Conservation (phyloP, 768 basidiomycete species). For the Naganishia antarctica region DNA sequence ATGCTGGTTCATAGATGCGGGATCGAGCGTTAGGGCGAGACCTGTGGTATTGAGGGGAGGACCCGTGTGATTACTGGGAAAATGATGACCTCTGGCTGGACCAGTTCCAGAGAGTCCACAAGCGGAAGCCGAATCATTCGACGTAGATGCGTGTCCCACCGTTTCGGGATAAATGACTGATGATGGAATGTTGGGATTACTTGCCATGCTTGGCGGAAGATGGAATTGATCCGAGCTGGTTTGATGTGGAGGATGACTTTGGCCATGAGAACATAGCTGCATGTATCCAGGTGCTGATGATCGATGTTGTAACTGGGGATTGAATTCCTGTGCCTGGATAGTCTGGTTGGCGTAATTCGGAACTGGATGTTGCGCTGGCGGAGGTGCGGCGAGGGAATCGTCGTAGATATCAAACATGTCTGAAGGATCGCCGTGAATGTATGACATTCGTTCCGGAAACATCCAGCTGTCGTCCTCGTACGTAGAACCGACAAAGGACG, state of each 20-base stretch:
- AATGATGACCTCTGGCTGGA: neutral
- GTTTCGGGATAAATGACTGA: neutral
- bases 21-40: constrained; percentile 8
- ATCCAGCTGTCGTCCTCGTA: constrained; percentile 20
- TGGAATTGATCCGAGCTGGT: neutral
- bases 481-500: neutral
- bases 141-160: neutral
- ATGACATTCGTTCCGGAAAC: constrained; percentile 19
- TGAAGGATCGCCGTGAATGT: constrained; percentile 12
- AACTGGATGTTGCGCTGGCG: neutral
- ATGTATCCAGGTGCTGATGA: constrained; percentile 4
- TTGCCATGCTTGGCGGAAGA: neutral
- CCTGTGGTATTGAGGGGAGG: constrained; percentile 2
- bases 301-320: constrained; percentile 5
- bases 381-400: constrained; percentile 5
- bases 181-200: neutral
- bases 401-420: constrained; percentile 21
- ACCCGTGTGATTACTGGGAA: neutral
- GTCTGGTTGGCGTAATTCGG: neutral
- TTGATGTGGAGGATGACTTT: constrained; percentile 1
- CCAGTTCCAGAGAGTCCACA: neutral
- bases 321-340: neutral
- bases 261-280: constrained; percentile 7
- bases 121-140: neutral
- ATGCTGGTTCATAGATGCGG: neutral